Evolutionary conservation across 106 monocot genomes (phyloP), one percentile per base, ranked within the genome.

Genomic region (Dendrobium huoshanense): DNA sequence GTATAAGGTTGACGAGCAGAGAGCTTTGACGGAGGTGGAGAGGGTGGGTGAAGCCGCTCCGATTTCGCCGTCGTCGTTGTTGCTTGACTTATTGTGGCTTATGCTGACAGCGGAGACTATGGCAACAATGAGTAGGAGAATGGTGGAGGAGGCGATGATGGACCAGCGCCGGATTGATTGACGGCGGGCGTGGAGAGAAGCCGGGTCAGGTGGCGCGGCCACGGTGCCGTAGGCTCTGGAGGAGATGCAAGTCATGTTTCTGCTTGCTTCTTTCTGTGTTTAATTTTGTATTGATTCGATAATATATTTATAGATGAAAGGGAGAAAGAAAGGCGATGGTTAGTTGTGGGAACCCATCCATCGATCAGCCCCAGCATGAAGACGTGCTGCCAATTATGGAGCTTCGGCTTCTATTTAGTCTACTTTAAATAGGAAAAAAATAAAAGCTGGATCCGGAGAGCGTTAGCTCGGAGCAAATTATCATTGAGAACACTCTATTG

Each of bases 11-110:
- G 19, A 19, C 1, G 16, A 31, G 37, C 78, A 78, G 41, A 78
- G 25, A 1, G 55, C 83, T 22, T 83, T 78, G 72, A 73, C 41
- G n/a, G 83, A n/a, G 72, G 78, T 79, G 24, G 78, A 73, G 42
- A 68, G 40, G 19, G 67, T 17, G 68, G 68, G 4, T 29, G 31
- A 9, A 1, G 43, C 20, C 18, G 22, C 29, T 27, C 61, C 40
- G 24, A 10, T 25, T 0, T 65, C 64, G 7, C 55, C 67, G 41
- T 54, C 67, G 41, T 54, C 29, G 77, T 22, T 13, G 77, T 22
- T 13, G 4, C 24, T 55, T 3, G 29, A 51, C 17, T 33, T 27
- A 6, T 49, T 9, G 27, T 33, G n/a, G 33, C 16, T 77, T 33
- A 72, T 40, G 48, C 54, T 78, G 0, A 41, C 77, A 0, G 76